Base-by-base conservation (phyloP, 768 basidiomycete species). In the Bullera alba region DNA sequence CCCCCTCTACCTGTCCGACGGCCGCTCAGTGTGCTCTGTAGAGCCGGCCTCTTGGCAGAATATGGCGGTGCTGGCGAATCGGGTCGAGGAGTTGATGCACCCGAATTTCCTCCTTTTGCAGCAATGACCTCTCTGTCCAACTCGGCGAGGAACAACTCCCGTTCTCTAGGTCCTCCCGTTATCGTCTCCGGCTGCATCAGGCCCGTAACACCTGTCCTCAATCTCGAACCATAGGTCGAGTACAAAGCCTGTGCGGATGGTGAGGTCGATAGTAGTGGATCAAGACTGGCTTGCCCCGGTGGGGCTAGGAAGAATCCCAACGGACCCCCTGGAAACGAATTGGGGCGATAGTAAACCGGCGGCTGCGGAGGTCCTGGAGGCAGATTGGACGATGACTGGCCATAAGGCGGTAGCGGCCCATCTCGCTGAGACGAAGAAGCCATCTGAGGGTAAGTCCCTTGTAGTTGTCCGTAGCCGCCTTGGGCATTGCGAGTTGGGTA, bases 121-220 rank as follows among this genome's bases (percentile, higher is more conserved):
- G 14, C 22, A 3, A 26, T 27, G 14, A 58, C 23, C 29, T 63
- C 63, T 25, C 58, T 44, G n/a, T 65, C 60, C 32, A 61, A 42
- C 42, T 63, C 66, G 3, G 66, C 63, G 16, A 58, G 23, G 28
- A 63, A 57, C 2, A 22, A 41, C 30, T 62, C 60, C 30, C 68
- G 46, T 34, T 68, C 65, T 23, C 60, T 51, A 1, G 70, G 61
- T 35, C 68, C 70, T 19, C 68, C 67, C 1, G 69, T 73, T 29
- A 76, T 72, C 10, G 81, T 61, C 60, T 88, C 81, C 17, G 95
- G 95, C 65, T 99, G 95, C 73, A 97, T 79, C 58, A 99, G 81
- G 5, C 90, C 81, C 0, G 88, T 85, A 2, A 85, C 79, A 15
- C 95, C 95, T 0, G 93, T 92, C 22, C 86, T 83, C 45, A 97